Evolutionary conservation across 768 basidiomycete genomes (phyloP), one percentile per base, ranked within the genome.

Genomic region (Podaxis mareebaensis): DNA sequence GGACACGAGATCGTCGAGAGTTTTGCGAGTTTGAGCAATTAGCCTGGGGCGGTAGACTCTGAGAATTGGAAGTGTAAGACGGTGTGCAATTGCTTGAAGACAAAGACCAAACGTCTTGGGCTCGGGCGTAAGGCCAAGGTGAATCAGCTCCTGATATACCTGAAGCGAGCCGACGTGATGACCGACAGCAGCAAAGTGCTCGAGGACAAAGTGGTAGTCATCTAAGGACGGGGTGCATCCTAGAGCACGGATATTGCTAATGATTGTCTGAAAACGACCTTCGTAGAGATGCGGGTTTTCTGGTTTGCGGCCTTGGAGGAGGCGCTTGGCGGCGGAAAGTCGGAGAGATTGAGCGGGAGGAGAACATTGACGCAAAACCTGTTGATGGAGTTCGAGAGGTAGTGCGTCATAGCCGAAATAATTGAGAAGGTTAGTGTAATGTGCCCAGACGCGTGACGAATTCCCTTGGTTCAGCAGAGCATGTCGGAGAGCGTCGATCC

Each of bases 121-220:
- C 49, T 76, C 72, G 12, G 87, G 90, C 33, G 68, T 65, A 36
- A 86, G 64, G 44, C 82, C 83, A 4, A 75, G 60, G 26, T 71
- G 67, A 44, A 71, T 70, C 63, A 94, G 72, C 68, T 92, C 90
- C 49, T 79, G 73, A 69, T 90, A 86, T 12, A 93, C 84, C 40
- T 82, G 72, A 71, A 83, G 77, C 28, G 82, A 80, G 10, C 89
- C 90, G 22, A 77, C 69, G 67, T 85, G 78, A 68, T 93, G 83
- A n/a, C 92, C 93, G 3, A 86, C 85, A 0, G 87, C 85, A 38
- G 91, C 89, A 64, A 92, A 92, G 64, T 92, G 90, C 65, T 84
- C 81, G 56, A 95, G 72, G 64, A 95, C 76, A 69, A 87, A 88
- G 71, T 93, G 82, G 72, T 90, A 94, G 72, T 94, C 93, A 2